These are phyloP conservation scores for Ceratocystis eucalypticola DNA, from an alignment of 2,329 filamentous ascomycete species.

Conservation along the genomic window DNA sequence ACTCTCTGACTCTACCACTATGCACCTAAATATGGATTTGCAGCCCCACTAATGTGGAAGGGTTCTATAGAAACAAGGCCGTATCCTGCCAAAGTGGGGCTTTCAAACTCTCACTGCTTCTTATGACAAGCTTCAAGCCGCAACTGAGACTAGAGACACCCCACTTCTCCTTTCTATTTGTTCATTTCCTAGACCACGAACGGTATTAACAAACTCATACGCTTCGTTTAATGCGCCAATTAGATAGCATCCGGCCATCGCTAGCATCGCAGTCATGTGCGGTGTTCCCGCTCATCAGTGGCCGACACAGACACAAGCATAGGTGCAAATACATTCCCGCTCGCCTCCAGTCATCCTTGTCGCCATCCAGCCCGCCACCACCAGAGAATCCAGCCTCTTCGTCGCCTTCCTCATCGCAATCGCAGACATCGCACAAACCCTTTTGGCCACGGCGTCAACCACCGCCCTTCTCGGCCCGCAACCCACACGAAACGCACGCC, in stretches of 20 bases:
- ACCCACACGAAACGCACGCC: conserved; percentile 13
- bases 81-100: neutral
- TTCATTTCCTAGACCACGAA: neutral
- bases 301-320: neutral
- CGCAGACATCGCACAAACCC: neutral
- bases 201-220: too few species aligned
- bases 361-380: neutral
- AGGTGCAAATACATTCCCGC: too few species aligned
- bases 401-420: neutral
- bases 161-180: neutral
- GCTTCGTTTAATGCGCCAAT: neutral
- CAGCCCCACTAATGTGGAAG: neutral
- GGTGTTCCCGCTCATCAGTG: neutral
- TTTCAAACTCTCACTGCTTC: neutral
- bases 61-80: neutral
- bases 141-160: neutral
- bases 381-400: neutral
- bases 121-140: neutral
- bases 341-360: neutral
- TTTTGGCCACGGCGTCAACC: neutral
- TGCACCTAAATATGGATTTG: neutral
- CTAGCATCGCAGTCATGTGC: neutral
- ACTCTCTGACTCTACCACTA: neutral
- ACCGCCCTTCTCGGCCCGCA: conserved; percentile 5
- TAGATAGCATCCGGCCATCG: neutral